Conservation (phyloP, 2,329 filamentous ascomycete genomes). For the Cladosporium cucumerinum region DNA sequence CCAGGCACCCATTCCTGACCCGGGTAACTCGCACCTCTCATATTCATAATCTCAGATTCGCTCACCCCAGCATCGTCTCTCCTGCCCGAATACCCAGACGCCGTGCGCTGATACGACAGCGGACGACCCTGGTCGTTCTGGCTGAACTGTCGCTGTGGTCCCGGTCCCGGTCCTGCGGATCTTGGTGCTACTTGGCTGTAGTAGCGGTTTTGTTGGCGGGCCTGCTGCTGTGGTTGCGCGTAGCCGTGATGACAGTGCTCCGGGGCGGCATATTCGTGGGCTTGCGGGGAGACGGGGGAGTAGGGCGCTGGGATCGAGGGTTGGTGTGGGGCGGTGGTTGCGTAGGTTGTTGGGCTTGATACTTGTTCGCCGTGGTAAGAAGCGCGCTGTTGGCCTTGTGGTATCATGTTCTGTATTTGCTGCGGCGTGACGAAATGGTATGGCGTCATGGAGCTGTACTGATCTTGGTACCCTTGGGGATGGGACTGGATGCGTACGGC, state of each 20-base stretch:
- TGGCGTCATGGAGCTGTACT: constrained; percentile 6
- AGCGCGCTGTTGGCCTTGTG: constrained; percentile 1
- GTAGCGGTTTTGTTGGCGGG: not conserved
- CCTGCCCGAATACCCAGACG: constrained; percentile 26
- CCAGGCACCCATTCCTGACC: constrained; percentile 66
- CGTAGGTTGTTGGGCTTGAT: not conserved
- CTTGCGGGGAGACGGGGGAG: not conserved
- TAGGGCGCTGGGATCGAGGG: not conserved
- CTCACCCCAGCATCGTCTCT: constrained; percentile 29
- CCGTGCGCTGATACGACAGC: constrained; percentile 20
- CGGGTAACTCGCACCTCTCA: constrained; percentile 67
- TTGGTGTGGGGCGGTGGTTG: not conserved
- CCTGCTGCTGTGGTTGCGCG: constrained; percentile 18
- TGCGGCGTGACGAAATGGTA: constrained; percentile 3
- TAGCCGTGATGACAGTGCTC: not conserved
- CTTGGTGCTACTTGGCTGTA: not conserved
- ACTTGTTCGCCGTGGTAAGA: constrained; percentile 6
- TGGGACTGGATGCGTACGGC: not conserved
- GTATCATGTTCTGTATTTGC: not conserved
- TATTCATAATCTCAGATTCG: constrained; percentile 36
- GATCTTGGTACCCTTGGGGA: not conserved
- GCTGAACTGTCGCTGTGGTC: constrained; percentile 3
- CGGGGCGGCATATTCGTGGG: not conserved
- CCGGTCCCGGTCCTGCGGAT: not conserved
- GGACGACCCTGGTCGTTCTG: constrained; percentile 6